Percentiles rank a stretch among this genome's conserved stretches.
phyloP scores from a whole-genome alignment of 805 yeast genomes.

The Naumovozyma dairenensis region DNA sequence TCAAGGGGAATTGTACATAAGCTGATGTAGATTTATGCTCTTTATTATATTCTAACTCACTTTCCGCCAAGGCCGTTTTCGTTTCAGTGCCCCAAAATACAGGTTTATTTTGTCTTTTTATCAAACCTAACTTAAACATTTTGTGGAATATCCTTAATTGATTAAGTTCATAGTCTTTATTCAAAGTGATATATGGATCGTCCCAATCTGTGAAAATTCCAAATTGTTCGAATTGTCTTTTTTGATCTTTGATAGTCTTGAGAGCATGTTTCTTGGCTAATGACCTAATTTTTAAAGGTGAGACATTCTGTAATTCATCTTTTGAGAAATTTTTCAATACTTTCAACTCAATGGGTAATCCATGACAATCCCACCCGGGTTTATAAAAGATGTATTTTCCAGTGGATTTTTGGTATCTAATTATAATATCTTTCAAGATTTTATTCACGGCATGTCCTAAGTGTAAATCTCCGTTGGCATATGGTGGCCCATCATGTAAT shows the following conservation, averaged over 20 bases:
- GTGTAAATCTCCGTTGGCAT: constrained; percentile 92
- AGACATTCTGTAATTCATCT: constrained; percentile 28
- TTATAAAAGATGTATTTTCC: constrained; percentile 59
- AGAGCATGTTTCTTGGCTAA: constrained; percentile 62
- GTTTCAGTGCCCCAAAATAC: constrained; percentile 97
- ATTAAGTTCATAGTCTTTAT: constrained; percentile 57
- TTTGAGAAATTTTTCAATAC: constrained; percentile 45
- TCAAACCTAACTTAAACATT: constrained; percentile 54
- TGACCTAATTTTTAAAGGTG: constrained; percentile 46
- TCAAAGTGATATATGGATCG: constrained; percentile 62
- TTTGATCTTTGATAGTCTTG: constrained; percentile 56
- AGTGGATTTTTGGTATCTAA: constrained; percentile 53
- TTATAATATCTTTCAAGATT: constrained; percentile 75
- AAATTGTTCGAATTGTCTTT: constrained; percentile 50
- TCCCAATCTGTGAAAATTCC: constrained; percentile 82
- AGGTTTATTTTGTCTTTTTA: constrained; percentile 82
- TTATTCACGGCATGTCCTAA: constrained; percentile 89
- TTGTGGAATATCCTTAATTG: constrained; percentile 64
- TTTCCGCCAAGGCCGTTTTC: constrained; percentile 89
- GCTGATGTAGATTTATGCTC: constrained; percentile 60
- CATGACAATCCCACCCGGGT: constrained; percentile 99
- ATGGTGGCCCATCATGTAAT: constrained; percentile 96
- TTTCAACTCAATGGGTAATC: constrained; percentile 88
- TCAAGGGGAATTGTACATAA: constrained; percentile 56
- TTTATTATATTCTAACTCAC: constrained; percentile 82